Base-by-base conservation (phyloP, 2,329 filamentous ascomycete species). In the Gyromitra esculenta region DNA sequence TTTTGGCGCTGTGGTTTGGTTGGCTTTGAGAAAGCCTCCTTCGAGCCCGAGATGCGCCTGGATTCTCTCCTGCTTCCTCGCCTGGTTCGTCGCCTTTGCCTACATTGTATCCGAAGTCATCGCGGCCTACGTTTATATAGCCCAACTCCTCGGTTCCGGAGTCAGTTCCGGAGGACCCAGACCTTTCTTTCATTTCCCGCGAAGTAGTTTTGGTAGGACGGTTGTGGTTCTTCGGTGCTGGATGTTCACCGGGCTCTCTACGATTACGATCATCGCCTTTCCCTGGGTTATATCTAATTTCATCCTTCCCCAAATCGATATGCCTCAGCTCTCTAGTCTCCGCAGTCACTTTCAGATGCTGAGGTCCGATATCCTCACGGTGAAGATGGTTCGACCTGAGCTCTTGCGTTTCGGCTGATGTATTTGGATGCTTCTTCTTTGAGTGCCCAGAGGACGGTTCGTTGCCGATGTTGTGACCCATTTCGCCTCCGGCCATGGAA, bases 21-120 rank as follows among this genome's bases (percentile, higher is more conserved):
- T 21, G 48, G 7, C 35, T 43, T 8, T 13, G 39, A 2, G 21
- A 13, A 37, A 11, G 21, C n/a, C 31, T 43, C n/a, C 15, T 9
- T 4, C 18, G 65, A 11, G 45, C 37, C 35, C 48, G 21, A 8
- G 54, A 57, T 4, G 63, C 63, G 4, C 8, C 45, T 4, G 35
- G 54, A 21, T 74, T 52, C 21, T 74, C 72, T 18, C 69, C 69
- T 6, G 56, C 11, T 50, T 52, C 57, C 18, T 54, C 37, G 9
- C 59, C 48, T 7, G 48, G 65, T 1, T 75, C 37, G 13, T 31
- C 39, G 13, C 57, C 72, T 6, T 35, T 41, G 9, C 56, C 69
- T 8, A 59, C 18, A 31, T 65, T 74, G 13, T 64, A 69, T 35
- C 68, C 74, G 31, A 74, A 57, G 11, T 74, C 56, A 11, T 43